Evolutionary conservation across 1,284 basidiomycete species (phyloP).

Genomic region (Trichosporon sp.): DNA sequence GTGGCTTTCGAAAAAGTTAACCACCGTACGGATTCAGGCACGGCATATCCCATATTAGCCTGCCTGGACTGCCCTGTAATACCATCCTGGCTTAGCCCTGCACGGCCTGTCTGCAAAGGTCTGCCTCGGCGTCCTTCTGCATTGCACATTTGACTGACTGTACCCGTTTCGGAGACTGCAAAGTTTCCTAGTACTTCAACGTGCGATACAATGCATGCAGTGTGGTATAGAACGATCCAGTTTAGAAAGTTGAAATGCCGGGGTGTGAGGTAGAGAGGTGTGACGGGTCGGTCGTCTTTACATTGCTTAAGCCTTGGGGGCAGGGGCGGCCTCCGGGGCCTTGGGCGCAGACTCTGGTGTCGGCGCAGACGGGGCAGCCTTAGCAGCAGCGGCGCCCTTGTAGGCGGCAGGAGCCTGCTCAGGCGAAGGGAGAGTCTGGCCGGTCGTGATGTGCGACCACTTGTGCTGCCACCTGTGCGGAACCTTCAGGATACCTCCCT

Average conservation of each 20-base stretch:
- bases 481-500: slow-evolving; percentile 38
- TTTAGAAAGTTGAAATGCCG: background rate
- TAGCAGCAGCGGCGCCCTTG: too few relatives aligned
- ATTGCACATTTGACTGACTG: background rate
- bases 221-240: background rate
- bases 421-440: background rate
- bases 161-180: background rate
- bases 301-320: background rate
- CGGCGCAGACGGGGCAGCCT: background rate
- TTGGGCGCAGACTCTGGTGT: background rate
- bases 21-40: slow-evolving; percentile 20
- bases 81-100: background rate
- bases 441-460: slow-evolving; percentile 23
- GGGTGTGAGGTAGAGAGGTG: background rate
- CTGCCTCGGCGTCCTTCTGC: background rate
- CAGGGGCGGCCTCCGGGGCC: background rate
- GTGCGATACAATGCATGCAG: slow-evolving; percentile 15
- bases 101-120: background rate
- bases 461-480: slow-evolving; percentile 44
- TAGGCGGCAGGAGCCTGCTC: background rate
- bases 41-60: slow-evolving; percentile 1
- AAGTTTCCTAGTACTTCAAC: background rate
- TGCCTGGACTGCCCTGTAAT: background rate
- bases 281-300: background rate
- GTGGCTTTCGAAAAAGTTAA: slow-evolving; percentile 19